phyloP scores from a whole-genome alignment of 1,284 basidiomycete genomes.

The Bjerkandera adusta region DNA sequence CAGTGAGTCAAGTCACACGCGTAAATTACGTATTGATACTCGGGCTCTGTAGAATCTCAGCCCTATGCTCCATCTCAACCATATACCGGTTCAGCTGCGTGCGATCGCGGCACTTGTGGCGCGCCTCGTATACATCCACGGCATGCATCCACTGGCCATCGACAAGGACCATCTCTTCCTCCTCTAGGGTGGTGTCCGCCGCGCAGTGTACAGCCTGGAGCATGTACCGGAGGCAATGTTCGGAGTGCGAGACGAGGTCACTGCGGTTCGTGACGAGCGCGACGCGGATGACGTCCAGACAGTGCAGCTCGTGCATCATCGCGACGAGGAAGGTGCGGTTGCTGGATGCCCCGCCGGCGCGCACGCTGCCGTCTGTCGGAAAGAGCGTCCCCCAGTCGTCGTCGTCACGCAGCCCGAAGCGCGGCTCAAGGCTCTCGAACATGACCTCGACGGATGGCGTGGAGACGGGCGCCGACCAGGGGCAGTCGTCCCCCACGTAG shows the following conservation, averaged over 20 bases:
- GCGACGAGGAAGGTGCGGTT: conserved; percentile 21
- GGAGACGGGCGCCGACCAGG: conserved; percentile 20
- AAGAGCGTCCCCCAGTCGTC: conserved; percentile 36
- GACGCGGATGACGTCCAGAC: conserved; percentile 21
- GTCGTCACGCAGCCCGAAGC: conserved; percentile 26
- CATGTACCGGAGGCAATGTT: conserved; percentile 13
- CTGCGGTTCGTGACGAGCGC: not conserved
- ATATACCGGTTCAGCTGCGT: too few species aligned
- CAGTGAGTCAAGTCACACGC: too few species aligned
- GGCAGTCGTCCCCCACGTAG: conserved; percentile 22
- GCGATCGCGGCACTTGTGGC: conserved; percentile 13
- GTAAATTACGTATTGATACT: too few species aligned
- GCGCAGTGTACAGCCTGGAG: conserved; percentile 11
- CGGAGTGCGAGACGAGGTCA: conserved; percentile 2
- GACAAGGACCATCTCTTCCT: not conserved
- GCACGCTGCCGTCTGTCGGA: conserved; percentile 34
- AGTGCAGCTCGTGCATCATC: conserved; percentile 24
- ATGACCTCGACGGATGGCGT: conserved; percentile 17
- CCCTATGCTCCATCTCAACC: too few species aligned
- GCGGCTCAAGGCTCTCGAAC: conserved; percentile 12
- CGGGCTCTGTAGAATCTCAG: too few species aligned
- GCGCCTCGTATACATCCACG: not conserved
- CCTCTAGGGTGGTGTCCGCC: conserved; percentile 10
- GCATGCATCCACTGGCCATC: too few species aligned
- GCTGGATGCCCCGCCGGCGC: conserved; percentile 15